A percentile compares a stretch with the other conserved stretches of the same genome.
These are phyloP conservation scores for Juglanconis juglandina DNA, from an alignment of 2,329 filamentous ascomycete species.

Conservation along the genomic window DNA sequence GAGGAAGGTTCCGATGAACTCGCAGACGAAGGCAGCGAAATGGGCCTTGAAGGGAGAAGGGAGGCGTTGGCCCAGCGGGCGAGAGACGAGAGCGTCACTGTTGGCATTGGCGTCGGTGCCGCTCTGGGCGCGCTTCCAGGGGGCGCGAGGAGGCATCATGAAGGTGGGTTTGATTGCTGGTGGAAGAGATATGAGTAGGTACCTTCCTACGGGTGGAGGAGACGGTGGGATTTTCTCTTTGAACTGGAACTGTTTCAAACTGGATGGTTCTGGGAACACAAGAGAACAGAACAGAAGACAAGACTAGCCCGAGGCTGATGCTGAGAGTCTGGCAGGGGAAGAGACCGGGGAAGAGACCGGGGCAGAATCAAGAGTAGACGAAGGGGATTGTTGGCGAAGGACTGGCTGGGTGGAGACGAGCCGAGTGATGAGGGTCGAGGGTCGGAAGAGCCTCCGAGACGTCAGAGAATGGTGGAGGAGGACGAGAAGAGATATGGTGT, in stretches of 20 bases:
- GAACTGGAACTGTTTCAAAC: neutral
- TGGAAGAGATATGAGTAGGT: neutral
- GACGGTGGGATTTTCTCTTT: neutral
- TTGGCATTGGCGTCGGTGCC: constrained; percentile 5
- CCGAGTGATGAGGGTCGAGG: neutral
- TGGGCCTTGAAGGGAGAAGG: constrained; percentile 27
- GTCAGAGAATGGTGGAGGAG: neutral
- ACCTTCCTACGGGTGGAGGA: neutral
- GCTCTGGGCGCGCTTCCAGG: neutral
- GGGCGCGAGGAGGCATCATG: constrained; percentile 17
- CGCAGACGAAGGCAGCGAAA: constrained; percentile 41
- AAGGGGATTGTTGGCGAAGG: no score
- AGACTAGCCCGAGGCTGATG: neutral
- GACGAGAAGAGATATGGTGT: neutral
- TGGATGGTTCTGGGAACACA: neutral
- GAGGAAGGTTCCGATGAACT: constrained; percentile 53
- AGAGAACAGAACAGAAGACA: neutral
- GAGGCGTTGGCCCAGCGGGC: constrained; percentile 1
- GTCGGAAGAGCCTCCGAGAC: neutral
- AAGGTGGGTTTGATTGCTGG: neutral
- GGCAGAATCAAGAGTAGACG: no score
- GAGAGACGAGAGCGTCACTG: constrained; percentile 9
- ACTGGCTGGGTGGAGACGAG: neutral
- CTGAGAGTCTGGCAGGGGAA: no score
- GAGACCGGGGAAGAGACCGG: no score